These are phyloP conservation scores for Fusarium subglutinans DNA, from an alignment of 2,329 filamentous ascomycete genomes.

Conservation along the genomic window DNA sequence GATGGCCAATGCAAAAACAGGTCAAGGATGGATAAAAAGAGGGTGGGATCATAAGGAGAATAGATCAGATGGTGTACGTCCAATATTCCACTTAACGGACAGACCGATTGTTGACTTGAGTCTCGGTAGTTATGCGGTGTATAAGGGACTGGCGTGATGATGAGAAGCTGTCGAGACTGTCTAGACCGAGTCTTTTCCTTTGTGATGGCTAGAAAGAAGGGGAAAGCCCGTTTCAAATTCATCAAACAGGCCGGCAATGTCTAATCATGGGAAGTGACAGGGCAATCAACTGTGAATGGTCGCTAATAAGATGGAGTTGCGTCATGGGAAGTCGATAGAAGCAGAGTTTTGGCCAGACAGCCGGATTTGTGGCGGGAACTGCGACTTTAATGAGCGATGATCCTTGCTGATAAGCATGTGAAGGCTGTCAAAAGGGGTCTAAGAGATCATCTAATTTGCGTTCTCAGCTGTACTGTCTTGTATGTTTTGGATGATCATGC, in stretches of 20 bases:
- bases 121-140: constrained; percentile 27
- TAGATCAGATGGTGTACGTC: constrained; percentile 15
- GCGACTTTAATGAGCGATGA: constrained; percentile 18
- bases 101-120: constrained; percentile 20
- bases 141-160: constrained; percentile 24
- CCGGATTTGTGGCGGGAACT: constrained; percentile 36
- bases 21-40: constrained; percentile 4
- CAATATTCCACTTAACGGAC: constrained; percentile 19
- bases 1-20: constrained; percentile 1
- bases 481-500: background rate
- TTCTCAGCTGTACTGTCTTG: background rate
- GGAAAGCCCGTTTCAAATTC: background rate
- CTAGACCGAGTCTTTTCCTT: constrained; percentile 16
- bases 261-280: constrained; percentile 14
- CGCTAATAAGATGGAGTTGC: constrained; percentile 26
- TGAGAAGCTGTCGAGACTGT: background rate
- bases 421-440: constrained; percentile 22
- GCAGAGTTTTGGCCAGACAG: constrained; percentile 25
- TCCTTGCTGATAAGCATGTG: constrained; percentile 38
- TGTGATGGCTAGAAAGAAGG: constrained; percentile 8
- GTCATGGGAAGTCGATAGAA: constrained; percentile 31
- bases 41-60: constrained; percentile 20
- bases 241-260: constrained; percentile 3
- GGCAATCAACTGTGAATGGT: constrained; percentile 19
- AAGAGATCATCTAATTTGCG: constrained; percentile 10